These are phyloP conservation scores for Pulicaria dysenterica DNA, from an alignment of 129 eudicot genomes.

Conservation along the genomic window DNA sequence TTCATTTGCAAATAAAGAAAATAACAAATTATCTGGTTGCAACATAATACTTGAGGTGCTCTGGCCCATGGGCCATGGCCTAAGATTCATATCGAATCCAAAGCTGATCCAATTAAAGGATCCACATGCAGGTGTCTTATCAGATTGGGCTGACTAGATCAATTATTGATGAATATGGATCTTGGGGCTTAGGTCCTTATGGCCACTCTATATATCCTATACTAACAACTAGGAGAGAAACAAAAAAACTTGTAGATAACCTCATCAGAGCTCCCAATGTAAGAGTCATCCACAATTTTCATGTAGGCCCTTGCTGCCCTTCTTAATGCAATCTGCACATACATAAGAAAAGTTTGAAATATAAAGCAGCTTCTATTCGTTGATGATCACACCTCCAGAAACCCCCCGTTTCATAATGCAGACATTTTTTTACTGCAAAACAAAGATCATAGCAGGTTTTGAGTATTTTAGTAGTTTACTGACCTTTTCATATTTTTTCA, in stretches of 20 bases:
- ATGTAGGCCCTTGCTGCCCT: conserved; percentile 72
- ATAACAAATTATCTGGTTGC: not conserved
- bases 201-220: conserved; percentile 15
- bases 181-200: conserved; percentile 13
- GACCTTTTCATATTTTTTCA: conserved; percentile 96
- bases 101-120: not conserved
- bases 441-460: conserved; percentile 13
- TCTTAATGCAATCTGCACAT: conserved; percentile 63
- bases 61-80: not conserved
- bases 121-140: not conserved
- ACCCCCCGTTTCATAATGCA: conserved; percentile 11
- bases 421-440: too few species aligned
- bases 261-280: conserved; percentile 85
- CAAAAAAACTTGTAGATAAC: conserved; percentile 34
- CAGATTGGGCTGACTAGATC: not conserved
- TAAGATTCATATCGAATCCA: not conserved
- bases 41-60: not conserved
- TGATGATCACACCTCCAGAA: conserved; percentile 23
- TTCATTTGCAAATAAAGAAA: conserved; percentile 1
- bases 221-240: conserved; percentile 9
- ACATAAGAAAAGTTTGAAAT: conserved; percentile 21
- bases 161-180: conserved; percentile 6
- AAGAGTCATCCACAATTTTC: conserved; percentile 81
- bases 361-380: conserved; percentile 4
- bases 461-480: conserved; percentile 26